Evolutionary conservation across 2,329 filamentous ascomycete species (phyloP), one percentile per base, ranked within the genome.

Genomic region (Corniculantispora saksenae): DNA sequence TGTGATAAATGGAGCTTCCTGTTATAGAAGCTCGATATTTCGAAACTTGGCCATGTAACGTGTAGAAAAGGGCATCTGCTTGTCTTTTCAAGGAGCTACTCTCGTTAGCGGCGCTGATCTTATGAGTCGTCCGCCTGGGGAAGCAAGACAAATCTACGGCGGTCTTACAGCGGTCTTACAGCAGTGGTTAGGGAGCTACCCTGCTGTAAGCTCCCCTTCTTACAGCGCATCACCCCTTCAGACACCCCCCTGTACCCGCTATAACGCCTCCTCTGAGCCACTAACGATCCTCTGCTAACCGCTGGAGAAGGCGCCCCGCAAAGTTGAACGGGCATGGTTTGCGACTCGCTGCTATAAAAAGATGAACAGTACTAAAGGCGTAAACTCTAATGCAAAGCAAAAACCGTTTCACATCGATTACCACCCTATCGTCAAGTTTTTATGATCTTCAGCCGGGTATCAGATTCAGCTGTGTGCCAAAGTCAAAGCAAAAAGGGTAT

Each of bases 51-150:
- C 29, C 61, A 63, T 63, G 61, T 38, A 50, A 56, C 61, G 43
- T 56, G 32, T 10, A 15, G 21, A 48, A 29, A 48, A 48, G 15
- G n/a, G 25, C 19, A 29, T 59, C 38, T 45, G 23, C 19, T 51
- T 56, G 5, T 10, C n/a, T n/a, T 21, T 35, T 63, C 32, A 13
- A 40, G 51, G 35, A 63, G 60, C 40, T 56, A 9, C 6, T 55
- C 5, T n/a, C 23, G 29, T 19, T 38, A 40, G 47, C 21, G 40
- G n/a, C 56, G 60, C 53, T 63, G 61, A 63, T 63, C 60, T 45
- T 38, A n/a, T n/a, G n/a, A n/a, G n/a, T n/a, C n/a, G n/a, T n/a
- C n/a, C n/a, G n/a, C n/a, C n/a, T n/a, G n/a, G n/a, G n/a, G n/a
- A 32, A 10, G 32, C 10, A 32, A 10, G n/a, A 15, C 4, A 21